Evolutionary conservation across 768 basidiomycete genomes (phyloP), one percentile per base, ranked within the genome.

Genomic region (Collybia nuda): DNA sequence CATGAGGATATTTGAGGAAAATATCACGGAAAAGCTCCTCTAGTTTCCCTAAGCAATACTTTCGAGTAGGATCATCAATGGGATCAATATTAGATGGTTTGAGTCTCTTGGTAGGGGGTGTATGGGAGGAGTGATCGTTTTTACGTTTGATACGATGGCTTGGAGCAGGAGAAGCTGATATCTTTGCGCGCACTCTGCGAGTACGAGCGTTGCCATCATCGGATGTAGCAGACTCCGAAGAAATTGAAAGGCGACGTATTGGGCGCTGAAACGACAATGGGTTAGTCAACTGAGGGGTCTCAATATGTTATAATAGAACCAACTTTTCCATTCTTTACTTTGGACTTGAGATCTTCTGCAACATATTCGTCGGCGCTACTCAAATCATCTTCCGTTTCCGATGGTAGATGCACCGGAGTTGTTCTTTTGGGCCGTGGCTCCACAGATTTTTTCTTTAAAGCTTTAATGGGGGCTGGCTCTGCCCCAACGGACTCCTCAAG

Each of bases 1-100:
- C 67, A 65, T 80, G 76, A 18, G 88, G 87, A 68, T 91, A 88
- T 53, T 81, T 77, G 55, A 82, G 57, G 65, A 88, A 93, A 18
- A 93, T 81, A 23, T 84, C 78, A 53, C 72, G 72, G 65, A 92
- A 81, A 53, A 91, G 69, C 42, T 88, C 86, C 58, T 83, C 79
- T 57, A 92, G 68, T 67, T 91, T 91, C 12, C 79, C 78, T 43
- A 89, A 72, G 65, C 91, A 93, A 57, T 91, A 93, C 62, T 85
- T 90, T 54, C 91, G 77, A 0, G 81, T 77, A 7, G 88, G 82
- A 59, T 93, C 90, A n/a, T 85, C 85, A 5, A 70, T 65, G 0
- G 74, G 67, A n/a, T 61, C 58, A 18, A 67, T 23, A 11, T 70
- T 68, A 35, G 65, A 64, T 24, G 73, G 68, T 24, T 75, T 74